Evolutionary conservation across 495 filamentous ascomycete species (phyloP), one percentile per base, ranked within the genome.

Genomic region (Apodospora peruviana): DNA sequence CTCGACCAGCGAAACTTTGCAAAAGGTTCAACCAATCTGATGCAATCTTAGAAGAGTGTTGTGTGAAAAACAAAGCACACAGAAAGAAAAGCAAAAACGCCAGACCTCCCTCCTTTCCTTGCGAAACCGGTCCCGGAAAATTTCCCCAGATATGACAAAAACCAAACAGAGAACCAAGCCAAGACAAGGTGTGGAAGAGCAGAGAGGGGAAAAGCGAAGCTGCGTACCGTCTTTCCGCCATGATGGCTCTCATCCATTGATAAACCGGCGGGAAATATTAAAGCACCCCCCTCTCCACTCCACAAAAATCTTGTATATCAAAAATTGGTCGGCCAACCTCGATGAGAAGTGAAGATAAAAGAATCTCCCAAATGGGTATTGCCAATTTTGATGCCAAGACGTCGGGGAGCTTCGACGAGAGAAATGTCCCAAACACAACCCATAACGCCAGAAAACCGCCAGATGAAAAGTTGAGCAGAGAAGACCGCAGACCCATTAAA

Each of bases 261-360:
- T 62, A 59, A 59, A 58, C 59, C 55, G 61, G 59, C 57, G 64
- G n/a, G n/a, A n/a, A 32, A 32, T 32, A 66, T 62, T 64, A 60
- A 51, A 59, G 38, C 37, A 60, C 45, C 57, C 58, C 59, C 64
- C 66, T 52, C 58, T 52, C 60, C 61, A 58, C 64, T 53, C 48
- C 63, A 50, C 55, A 56, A 52, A 58, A 58, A 59, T 7, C 27
- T 58, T 46, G 47, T 56, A 60, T 57, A 64, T 64, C 60, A 59
- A 52, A 67, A 69, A 68, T 64, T 64, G 66, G 65, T 70, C 63
- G 65, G 65, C 70, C 70, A 75, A 73, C 66, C 69, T 72, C 67
- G 7, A 59, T 54, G 56, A 73, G 70, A 72, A 72, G 68, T 66
- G 71, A 71, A 73, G 69, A 68, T 55, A 53, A 54, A 52, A 58